Evolutionary conservation across 768 basidiomycete species (phyloP).

Genomic region (Boletus coccyginus): DNA sequence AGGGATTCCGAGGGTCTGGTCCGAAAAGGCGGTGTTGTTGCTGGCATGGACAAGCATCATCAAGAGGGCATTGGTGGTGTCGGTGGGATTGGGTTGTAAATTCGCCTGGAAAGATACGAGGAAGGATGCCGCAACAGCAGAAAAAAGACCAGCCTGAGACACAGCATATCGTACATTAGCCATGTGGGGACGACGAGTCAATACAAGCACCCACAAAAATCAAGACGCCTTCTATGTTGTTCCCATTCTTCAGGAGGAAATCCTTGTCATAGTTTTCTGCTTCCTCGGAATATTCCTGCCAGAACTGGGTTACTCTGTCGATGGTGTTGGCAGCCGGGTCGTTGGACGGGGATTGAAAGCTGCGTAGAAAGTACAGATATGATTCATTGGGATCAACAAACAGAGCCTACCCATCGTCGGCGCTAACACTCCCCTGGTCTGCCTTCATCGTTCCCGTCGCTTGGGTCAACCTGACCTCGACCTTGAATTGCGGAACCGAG

Average conservation of each 20-base stretch:
- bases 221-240: constrained; percentile 1
- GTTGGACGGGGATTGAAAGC: background rate
- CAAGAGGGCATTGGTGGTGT: constrained; percentile 28
- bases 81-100: constrained; percentile 31
- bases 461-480: background rate
- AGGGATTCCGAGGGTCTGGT: constrained; percentile 2
- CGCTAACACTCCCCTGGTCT: background rate
- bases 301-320: background rate
- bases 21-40: constrained; percentile 10
- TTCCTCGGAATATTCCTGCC: background rate
- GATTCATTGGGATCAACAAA: background rate
- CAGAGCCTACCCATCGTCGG: background rate
- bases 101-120: constrained; percentile 35
- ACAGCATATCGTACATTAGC: background rate
- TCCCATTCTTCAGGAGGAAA: background rate
- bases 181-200: background rate
- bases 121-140: constrained; percentile 38
- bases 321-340: background rate
- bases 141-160: constrained; percentile 41
- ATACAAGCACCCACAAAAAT: background rate
- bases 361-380: background rate
- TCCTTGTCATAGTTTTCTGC: background rate
- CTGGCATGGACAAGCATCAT: constrained; percentile 14
- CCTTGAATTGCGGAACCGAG: background rate
- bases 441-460: background rate